A percentile compares a stretch with the other conserved stretches of the same genome.
phyloP scores from a whole-genome alignment of 169 alveolate genomes.

The Babesia microti region DNA sequence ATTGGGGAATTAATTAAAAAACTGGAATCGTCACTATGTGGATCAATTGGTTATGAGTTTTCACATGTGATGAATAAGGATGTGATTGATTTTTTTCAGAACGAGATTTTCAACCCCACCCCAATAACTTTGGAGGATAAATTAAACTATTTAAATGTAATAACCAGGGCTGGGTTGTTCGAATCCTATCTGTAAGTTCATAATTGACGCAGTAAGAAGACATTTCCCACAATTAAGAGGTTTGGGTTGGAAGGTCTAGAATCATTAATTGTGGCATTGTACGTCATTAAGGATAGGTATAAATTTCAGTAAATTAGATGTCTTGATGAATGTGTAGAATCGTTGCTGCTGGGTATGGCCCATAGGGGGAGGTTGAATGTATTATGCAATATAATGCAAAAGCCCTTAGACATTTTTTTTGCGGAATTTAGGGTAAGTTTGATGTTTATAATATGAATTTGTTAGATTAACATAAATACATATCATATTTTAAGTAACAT shows the following conservation, averaged over 20 bases:
- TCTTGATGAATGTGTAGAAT: constrained; percentile 57
- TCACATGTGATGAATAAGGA: constrained; percentile 46
- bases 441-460: constrained; percentile 4
- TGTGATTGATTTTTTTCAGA: constrained; percentile 43
- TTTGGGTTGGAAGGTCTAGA: constrained; percentile 90
- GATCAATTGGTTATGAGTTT: constrained; percentile 50
- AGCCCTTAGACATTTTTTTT: constrained; percentile 78
- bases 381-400: constrained; percentile 76
- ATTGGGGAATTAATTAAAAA: constrained; percentile 31
- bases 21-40: constrained; percentile 46
- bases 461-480: too few species aligned
- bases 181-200: constrained; percentile 50
- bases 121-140: constrained; percentile 21
- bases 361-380: constrained; percentile 90
- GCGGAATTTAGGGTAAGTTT: constrained; percentile 60
- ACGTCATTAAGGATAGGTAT: constrained; percentile 36
- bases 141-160: constrained; percentile 22
- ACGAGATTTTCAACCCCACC: constrained; percentile 35
- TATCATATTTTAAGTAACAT: too few species aligned
- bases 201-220: constrained; percentile 13
- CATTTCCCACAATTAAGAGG: constrained; percentile 81
- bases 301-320: constrained; percentile 22
- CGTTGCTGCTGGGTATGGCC: constrained; percentile 86
- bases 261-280: constrained; percentile 70
- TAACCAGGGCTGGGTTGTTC: constrained; percentile 49